These are phyloP conservation scores for Leccinellum rugosiceps DNA, from an alignment of 768 basidiomycete genomes.

Conservation along the genomic window DNA sequence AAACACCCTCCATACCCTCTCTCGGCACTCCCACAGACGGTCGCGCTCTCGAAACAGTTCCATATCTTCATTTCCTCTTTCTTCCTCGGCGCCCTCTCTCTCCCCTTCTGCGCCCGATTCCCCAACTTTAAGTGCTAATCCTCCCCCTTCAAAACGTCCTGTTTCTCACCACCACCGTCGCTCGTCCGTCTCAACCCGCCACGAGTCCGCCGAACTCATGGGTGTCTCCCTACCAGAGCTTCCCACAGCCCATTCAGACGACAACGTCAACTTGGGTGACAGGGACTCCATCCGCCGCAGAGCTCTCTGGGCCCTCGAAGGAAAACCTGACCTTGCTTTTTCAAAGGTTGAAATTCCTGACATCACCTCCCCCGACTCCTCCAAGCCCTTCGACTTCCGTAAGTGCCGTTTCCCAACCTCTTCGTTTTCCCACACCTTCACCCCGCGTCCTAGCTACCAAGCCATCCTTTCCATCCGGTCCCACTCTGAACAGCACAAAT, in stretches of 20 bases:
- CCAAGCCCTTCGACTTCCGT: slow-evolving; percentile 68
- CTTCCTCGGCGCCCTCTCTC: slow-evolving; percentile 36
- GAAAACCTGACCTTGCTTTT: slow-evolving; percentile 67
- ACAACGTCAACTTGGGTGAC: slow-evolving; percentile 66
- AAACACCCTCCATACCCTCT: slow-evolving; percentile 38
- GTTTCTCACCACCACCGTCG: slow-evolving; percentile 82
- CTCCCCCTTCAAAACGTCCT: slow-evolving; percentile 44
- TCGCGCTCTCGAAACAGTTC: slow-evolving; percentile 70
- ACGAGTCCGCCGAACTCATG: slow-evolving; percentile 90
- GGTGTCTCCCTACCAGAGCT: slow-evolving; percentile 71
- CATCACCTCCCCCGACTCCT: slow-evolving; percentile 54
- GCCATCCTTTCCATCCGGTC: slow-evolving; percentile 52
- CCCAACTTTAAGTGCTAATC: slow-evolving; percentile 22
- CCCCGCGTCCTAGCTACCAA: slow-evolving; percentile 47
- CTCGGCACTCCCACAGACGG: slow-evolving; percentile 36
- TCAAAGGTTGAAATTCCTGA: slow-evolving; percentile 85
- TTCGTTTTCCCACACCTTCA: not conserved
- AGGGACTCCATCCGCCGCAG: slow-evolving; percentile 78
- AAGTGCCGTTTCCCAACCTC: slow-evolving; percentile 30
- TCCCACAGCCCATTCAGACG: slow-evolving; percentile 56
- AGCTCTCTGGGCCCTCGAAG: slow-evolving; percentile 86
- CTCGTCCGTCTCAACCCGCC: slow-evolving; percentile 86
- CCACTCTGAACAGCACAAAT: slow-evolving; percentile 39
- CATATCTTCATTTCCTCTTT: slow-evolving; percentile 41
- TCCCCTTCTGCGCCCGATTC: slow-evolving; percentile 37